Evolutionary conservation across 2,329 filamentous ascomycete species (phyloP).

Genomic region (Cladobotryum mycophilum): DNA sequence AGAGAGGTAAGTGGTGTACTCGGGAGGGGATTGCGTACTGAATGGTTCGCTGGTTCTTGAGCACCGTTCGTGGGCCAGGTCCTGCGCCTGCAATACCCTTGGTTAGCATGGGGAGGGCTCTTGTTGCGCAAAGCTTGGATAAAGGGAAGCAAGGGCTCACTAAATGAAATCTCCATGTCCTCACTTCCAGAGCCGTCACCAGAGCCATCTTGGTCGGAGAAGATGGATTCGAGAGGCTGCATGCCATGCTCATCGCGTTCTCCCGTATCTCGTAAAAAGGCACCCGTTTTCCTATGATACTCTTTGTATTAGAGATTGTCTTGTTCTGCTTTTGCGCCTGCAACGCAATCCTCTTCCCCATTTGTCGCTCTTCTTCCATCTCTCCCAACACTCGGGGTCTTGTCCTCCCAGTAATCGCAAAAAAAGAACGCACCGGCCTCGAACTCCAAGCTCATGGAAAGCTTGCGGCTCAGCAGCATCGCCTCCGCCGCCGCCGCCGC

Average conservation of each 20-base stretch:
- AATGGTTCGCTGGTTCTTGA: constrained; percentile 45
- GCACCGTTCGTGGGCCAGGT: constrained; percentile 46
- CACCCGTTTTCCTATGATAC: constrained; percentile 72
- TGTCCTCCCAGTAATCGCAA: neutral
- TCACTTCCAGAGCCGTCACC: constrained; percentile 32
- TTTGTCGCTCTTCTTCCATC: neutral
- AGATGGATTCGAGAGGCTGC: constrained; percentile 79
- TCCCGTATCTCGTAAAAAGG: constrained; percentile 71
- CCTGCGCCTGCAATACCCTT: constrained; percentile 37
- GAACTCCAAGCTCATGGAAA: constrained; percentile 29
- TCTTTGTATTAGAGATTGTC: constrained; percentile 6
- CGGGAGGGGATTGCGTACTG: constrained; percentile 41
- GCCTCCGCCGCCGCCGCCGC: constrained; percentile 15
- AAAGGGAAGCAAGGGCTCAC: constrained; percentile 25
- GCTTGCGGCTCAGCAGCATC: constrained; percentile 26
- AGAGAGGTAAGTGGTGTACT: neutral
- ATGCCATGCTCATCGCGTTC: constrained; percentile 87
- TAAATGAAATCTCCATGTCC: constrained; percentile 49
- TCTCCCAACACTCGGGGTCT: neutral
- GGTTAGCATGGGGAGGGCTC: neutral
- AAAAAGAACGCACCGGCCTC: constrained; percentile 31
- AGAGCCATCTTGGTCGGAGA: constrained; percentile 54
- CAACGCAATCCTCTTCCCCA: neutral
- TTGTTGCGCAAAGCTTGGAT: neutral
- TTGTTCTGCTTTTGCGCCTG: neutral